Evolutionary conservation across 2,329 filamentous ascomycete genomes (phyloP).

Genomic region (Ophiostoma quercus): DNA sequence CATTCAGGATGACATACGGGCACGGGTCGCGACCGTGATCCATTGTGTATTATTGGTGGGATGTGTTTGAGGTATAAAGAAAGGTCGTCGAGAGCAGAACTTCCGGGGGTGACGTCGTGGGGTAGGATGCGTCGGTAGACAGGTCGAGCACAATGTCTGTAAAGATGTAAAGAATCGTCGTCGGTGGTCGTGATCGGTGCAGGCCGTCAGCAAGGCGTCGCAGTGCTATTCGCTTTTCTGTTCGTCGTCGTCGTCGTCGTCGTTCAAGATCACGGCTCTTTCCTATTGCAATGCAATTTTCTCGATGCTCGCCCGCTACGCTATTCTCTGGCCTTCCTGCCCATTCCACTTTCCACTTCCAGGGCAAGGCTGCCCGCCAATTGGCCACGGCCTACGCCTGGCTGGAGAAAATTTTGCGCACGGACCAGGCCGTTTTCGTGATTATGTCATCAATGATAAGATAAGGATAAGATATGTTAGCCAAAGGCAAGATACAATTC

Average conservation of each 20-base stretch:
- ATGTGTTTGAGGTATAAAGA: not conserved
- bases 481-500: too few species aligned
- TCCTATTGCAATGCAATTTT: not conserved
- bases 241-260: not conserved
- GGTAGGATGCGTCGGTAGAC: not conserved
- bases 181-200: not conserved
- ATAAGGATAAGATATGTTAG: not conserved
- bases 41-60: slow-evolving; percentile 46
- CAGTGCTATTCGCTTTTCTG: too few species aligned
- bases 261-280: not conserved
- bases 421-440: slow-evolving; percentile 15
- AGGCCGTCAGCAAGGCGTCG: not conserved
- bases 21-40: slow-evolving; percentile 97
- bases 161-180: not conserved
- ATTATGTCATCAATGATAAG: not conserved
- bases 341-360: slow-evolving; percentile 12
- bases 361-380: slow-evolving; percentile 10
- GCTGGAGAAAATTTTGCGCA: slow-evolving; percentile 23
- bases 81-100: not conserved
- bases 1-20: slow-evolving; percentile 92
- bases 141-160: not conserved
- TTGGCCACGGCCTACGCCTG: slow-evolving; percentile 17
- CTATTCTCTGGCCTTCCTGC: slow-evolving; percentile 19
- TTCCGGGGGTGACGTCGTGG: not conserved
- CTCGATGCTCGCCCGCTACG: slow-evolving; percentile 4